Percentiles rank a stretch among this genome's conserved stretches.
These are phyloP conservation scores for Phaeosphaeria sp. DNA, from an alignment of 2,329 filamentous ascomycete genomes.

Conservation along the genomic window DNA sequence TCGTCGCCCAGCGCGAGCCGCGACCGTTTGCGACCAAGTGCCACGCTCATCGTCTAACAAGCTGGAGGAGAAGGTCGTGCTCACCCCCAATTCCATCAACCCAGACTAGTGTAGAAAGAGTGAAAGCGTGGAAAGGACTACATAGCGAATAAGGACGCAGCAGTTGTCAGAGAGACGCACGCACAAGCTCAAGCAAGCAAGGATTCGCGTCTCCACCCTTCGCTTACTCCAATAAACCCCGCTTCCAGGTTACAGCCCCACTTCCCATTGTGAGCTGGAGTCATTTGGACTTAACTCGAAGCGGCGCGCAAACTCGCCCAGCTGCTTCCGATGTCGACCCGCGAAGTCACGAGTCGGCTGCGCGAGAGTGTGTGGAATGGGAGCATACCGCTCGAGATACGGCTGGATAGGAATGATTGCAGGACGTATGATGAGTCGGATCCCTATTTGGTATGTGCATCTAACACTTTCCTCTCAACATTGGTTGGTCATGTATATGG, in stretches of 20 bases:
- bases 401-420: slow-evolving; percentile 65
- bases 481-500: too few species aligned
- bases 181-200: not conserved
- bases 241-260: not conserved
- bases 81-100: slow-evolving; percentile 1
- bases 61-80: slow-evolving; percentile 15
- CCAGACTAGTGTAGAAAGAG: not conserved
- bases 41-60: slow-evolving; percentile 36
- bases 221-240: slow-evolving; percentile 6
- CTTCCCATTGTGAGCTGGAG: slow-evolving; percentile 2
- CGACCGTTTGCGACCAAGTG: slow-evolving; percentile 44
- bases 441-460: slow-evolving; percentile 61
- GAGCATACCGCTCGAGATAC: slow-evolving; percentile 65
- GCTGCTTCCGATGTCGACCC: slow-evolving; percentile 25
- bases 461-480: slow-evolving; percentile 4
- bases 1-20: slow-evolving; percentile 30
- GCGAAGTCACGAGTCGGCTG: slow-evolving; percentile 47
- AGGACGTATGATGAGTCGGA: slow-evolving; percentile 66
- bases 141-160: slow-evolving; percentile 10
- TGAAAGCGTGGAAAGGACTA: slow-evolving; percentile 7
- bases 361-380: slow-evolving; percentile 65
- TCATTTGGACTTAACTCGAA: slow-evolving; percentile 7
- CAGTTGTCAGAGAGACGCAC: slow-evolving; percentile 32
- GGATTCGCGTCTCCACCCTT: not conserved
- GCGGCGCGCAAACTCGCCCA: slow-evolving; percentile 4